Base-by-base conservation (phyloP, 148 eudicot genomes). In the Nepenthes gracilis region DNA sequence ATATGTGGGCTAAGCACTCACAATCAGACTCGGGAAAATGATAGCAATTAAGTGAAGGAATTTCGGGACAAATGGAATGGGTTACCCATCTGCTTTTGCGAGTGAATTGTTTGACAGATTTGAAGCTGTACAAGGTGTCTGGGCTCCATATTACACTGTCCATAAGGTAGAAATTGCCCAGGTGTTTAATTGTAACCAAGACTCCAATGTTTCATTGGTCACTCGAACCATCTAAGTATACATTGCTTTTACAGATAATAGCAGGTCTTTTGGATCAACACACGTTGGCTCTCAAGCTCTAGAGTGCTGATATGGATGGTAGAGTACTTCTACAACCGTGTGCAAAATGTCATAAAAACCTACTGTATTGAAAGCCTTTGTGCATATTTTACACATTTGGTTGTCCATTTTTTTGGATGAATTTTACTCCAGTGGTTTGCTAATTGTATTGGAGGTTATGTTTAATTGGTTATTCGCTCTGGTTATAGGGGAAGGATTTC, bases 111-210 rank as follows among this genome's bases (percentile, higher is more conserved):
- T 92, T 70, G 96, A 88, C 52, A 79, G 87, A 52, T 69, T 78
- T 62, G 98, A 92, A 75, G 86, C 89, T 50, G 12, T 84, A 45
- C 13, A 79, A 35, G 69, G 65, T 23, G 92, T 93, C 32, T 93
- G 96, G 99, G 99, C 99, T 35, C 99, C 99, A 15, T 93, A 93
- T 74, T 93, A 89, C 74, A 93, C 99, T 57, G 86, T 93, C 74
- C 99, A 93, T 66, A 93, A 93, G 95, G 99, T 93, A 73, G 33
- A 11, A 12, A 40, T 40, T 40, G 8, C 45, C 45, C 6, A 23
- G 4, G 6, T 40, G 0, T 8, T 40, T 40, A 3, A 40, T 3
- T 23, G 23, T 23, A 23, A 23, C 23, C 23, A 23, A 23, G 4
- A 3, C 0, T 40, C 8, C 6, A 40, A 40, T 1, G 45, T 3